Base-by-base conservation (phyloP, 179 eudicot species). In the Beta lomatogona region DNA sequence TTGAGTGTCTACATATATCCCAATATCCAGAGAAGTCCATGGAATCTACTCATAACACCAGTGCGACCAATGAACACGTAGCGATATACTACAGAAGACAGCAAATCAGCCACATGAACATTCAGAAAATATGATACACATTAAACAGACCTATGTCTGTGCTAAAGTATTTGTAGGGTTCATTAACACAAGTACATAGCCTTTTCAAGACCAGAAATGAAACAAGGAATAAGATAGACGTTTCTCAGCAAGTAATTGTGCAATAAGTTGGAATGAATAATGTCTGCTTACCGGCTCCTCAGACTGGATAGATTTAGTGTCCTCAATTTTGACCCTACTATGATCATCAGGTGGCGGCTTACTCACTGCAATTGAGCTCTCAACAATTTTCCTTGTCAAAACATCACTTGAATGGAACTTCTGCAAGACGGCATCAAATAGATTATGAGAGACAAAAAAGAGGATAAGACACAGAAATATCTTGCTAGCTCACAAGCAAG, bases 211-310 rank as follows among this genome's bases (percentile, higher is more conserved):
- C 41, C 41, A 36, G 41, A 36, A 36, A 36, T 36, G 41, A 3
- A 36, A 36, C 41, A 36, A 48, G 52, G 52, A 48, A 9, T 6
- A 48, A 48, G 52, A 48, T 6, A 9, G 52, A 48, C 7, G 9
- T 9, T 48, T 48, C 41, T 36, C 41, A 36, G 41, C 41, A 36
- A 36, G 41, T 48, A 48, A 48, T 6, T 48, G 1, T 9, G 9
- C 9, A 6, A 48, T 6, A 48, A 9, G 5, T 12, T 6, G 3
- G 25, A 7, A 52, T 53, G 28, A 71, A 28, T 14, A 61, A 25
- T 25, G 31, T n/a, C 54, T 5, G 31, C 97, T 92, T 83, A 95
- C 97, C 87, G 80, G 89, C 73, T 92, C 89, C 83, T 81, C 83
- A 71, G 57, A 65, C 48, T 89, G 81, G 44, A 80, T 80, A 63